Conservation (phyloP, 2,329 filamentous ascomycete genomes). For the Decorospora gaudefroyi region DNA sequence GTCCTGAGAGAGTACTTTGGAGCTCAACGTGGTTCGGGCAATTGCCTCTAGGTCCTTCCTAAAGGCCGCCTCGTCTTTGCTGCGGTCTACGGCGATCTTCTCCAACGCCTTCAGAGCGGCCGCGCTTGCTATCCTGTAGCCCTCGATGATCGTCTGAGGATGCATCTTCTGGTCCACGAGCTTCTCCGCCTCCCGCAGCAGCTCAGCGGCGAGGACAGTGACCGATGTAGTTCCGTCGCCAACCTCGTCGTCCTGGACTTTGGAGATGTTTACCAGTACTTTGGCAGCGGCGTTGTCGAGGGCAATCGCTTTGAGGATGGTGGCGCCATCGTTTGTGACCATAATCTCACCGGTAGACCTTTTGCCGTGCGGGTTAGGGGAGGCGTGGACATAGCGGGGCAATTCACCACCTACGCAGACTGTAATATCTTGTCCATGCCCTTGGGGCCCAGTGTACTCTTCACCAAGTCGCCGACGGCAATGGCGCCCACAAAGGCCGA, state of each 20-base stretch:
- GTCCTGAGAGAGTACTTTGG: conserved; percentile 94
- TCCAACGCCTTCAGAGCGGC: conserved; percentile 85
- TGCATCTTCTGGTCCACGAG: conserved; percentile 98
- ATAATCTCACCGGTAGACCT: conserved; percentile 96
- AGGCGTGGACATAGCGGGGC: conserved; percentile 9
- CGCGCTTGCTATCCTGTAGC: conserved; percentile 93
- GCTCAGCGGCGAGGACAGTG: conserved; percentile 89
- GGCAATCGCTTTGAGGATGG: conserved; percentile 96
- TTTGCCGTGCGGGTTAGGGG: conserved; percentile 33
- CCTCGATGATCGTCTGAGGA: conserved; percentile 98
- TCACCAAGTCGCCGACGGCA: conserved; percentile 94
- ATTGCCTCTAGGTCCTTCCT: conserved; percentile 87
- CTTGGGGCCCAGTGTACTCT: conserved; percentile 95
- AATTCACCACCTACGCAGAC: conserved; percentile 72
- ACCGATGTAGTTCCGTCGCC: conserved; percentile 99
- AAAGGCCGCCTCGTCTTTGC: conserved; percentile 80
- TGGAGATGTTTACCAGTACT: conserved; percentile 98
- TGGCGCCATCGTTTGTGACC: conserved; percentile 98
- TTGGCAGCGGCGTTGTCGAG: conserved; percentile 98
- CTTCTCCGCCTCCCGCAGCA: conserved; percentile 94
- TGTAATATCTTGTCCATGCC: conserved; percentile 99
- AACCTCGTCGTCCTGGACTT: conserved; percentile 98
- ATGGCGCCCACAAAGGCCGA: conserved; percentile 98
- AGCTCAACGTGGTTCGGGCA: conserved; percentile 92
- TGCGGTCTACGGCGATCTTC: conserved; percentile 85